Evolutionary conservation across 2,329 filamentous ascomycete genomes (phyloP).

Genomic region (Coccinonectria pachysandricola): DNA sequence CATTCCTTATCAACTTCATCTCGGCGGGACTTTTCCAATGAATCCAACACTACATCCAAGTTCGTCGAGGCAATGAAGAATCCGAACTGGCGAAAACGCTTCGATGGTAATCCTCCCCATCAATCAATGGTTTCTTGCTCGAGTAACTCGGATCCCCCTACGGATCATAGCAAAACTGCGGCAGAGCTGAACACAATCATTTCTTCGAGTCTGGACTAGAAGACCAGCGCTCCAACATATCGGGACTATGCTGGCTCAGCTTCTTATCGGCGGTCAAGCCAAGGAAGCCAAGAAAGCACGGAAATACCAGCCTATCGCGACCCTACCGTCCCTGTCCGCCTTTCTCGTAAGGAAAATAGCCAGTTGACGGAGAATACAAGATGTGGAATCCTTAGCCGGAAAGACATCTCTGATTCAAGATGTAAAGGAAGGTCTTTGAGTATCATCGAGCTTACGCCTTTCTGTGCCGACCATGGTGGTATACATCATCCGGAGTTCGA

Average conservation of each 20-base stretch:
- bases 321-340: too few species aligned
- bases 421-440: conserved; percentile 6
- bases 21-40: conserved; percentile 9
- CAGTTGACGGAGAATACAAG: too few species aligned
- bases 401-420: conserved; percentile 1
- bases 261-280: conserved; percentile 3
- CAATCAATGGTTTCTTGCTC: conserved; percentile 3
- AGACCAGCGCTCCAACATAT: neutral
- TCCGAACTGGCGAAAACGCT: conserved; percentile 24
- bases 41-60: conserved; percentile 11
- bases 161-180: neutral
- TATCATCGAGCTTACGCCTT: conserved; percentile 10
- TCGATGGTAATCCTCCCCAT: conserved; percentile 5
- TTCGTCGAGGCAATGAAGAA: conserved; percentile 25
- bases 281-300: too few species aligned
- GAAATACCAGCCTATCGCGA: too few species aligned
- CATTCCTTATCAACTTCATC: conserved; percentile 1
- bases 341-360: too few species aligned
- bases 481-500: too few species aligned
- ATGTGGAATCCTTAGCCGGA: conserved; percentile 6
- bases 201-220: neutral
- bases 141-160: conserved; percentile 1
- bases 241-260: conserved; percentile 4
- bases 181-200: neutral
- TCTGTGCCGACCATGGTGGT: conserved; percentile 1